Percentiles rank a stretch among this genome's conserved stretches.
Conservation (phyloP, 129 eudicot species). For the Calendula officinalis region DNA sequence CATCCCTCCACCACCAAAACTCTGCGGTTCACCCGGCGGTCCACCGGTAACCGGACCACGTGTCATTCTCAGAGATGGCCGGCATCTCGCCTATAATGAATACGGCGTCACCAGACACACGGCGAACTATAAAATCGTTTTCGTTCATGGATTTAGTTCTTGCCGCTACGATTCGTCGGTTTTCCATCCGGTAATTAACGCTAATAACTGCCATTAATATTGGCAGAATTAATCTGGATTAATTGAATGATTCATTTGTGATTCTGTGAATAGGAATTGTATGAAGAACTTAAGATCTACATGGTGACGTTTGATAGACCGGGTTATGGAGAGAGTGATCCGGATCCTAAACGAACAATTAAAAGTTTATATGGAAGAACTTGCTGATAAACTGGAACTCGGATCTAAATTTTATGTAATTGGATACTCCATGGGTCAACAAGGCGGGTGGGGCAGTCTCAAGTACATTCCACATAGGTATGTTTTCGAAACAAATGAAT, state of each 20-base stretch:
- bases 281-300: conserved; percentile 52
- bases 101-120: conserved; percentile 51
- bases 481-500: background rate
- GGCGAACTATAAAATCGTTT: conserved; percentile 54
- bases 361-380: conserved; percentile 66
- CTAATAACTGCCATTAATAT: background rate
- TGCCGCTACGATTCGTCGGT: conserved; percentile 37
- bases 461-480: conserved; percentile 74
- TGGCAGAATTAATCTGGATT: no score
- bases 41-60: conserved; percentile 62
- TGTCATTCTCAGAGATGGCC: conserved; percentile 60
- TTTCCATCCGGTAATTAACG: conserved; percentile 30
- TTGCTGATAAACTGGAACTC: conserved; percentile 61
- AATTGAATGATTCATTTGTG: no score
- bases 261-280: conserved; percentile 33
- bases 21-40: conserved; percentile 54
- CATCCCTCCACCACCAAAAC: conserved; percentile 51
- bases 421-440: conserved; percentile 84
- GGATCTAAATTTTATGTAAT: conserved; percentile 65
- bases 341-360: conserved; percentile 64
- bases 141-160: conserved; percentile 54
- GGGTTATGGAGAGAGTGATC: conserved; percentile 91
- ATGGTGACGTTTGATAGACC: conserved; percentile 75
- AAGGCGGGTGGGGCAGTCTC: conserved; percentile 77
- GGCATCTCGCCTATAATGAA: conserved; percentile 69